These are phyloP conservation scores for Ceratorhiza oryzae-sativae DNA, from an alignment of 1,284 basidiomycete species.

Conservation along the genomic window DNA sequence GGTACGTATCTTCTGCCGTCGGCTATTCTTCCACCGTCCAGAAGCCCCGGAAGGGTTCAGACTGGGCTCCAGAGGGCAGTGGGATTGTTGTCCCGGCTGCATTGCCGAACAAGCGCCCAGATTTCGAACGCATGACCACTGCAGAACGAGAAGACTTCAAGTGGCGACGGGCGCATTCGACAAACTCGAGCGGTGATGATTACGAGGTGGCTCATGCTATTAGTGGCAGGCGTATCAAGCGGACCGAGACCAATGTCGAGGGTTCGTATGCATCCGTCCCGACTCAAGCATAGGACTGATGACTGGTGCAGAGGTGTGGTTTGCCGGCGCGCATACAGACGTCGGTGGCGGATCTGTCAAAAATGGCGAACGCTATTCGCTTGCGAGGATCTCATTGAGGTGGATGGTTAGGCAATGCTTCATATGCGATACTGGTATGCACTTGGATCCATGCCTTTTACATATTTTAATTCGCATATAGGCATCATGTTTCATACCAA, in stretches of 20 bases:
- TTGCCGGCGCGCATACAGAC: conserved; percentile 43
- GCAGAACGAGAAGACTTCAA: neutral
- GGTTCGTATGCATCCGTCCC: neutral
- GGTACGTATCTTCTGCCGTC: neutral
- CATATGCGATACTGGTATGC: conserved; percentile 44
- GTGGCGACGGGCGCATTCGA: neutral
- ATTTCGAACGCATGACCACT: neutral
- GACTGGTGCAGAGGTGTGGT: conserved; percentile 43
- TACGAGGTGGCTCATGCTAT: conserved; percentile 15
- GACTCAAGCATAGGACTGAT: neutral
- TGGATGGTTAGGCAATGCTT: conserved; percentile 47
- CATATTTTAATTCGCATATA: neutral
- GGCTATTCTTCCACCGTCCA: neutral
- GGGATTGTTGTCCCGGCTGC: neutral
- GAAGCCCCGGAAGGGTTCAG: neutral
- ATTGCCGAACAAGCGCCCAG: neutral
- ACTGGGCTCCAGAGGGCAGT: neutral
- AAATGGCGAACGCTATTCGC: conserved; percentile 44
- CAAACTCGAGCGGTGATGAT: neutral
- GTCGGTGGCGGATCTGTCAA: conserved; percentile 46
- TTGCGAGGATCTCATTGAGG: conserved; percentile 44
- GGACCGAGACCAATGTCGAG: conserved; percentile 32
- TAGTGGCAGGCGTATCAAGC: conserved; percentile 1
- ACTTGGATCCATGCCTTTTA: neutral
- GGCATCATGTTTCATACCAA: conserved; percentile 45